A percentile compares a stretch with the other conserved stretches of the same genome.
Evolutionary conservation across 108 stramenopile species (phyloP).

Genomic region (Conticribra guillardii): DNA sequence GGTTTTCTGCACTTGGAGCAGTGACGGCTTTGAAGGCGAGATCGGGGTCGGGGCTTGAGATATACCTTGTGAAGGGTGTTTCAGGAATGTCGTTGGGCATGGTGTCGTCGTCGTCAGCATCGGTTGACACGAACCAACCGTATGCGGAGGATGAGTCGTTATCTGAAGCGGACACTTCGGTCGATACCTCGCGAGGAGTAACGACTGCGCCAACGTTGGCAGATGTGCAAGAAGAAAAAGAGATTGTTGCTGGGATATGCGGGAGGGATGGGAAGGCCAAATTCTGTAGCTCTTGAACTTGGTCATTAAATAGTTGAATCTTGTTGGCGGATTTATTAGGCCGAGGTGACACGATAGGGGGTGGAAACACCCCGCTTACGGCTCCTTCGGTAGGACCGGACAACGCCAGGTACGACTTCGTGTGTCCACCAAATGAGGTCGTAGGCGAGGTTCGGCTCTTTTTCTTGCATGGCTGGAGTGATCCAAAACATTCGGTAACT

Average conservation of each 20-base stretch:
- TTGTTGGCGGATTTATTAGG: slow-evolving; percentile 25
- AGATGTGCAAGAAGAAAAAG: slow-evolving; percentile 36
- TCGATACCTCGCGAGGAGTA: slow-evolving; percentile 11
- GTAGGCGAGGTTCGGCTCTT: slow-evolving; percentile 26
- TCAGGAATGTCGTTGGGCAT: neutral
- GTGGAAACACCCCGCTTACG: slow-evolving; percentile 1
- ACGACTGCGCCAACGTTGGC: slow-evolving; percentile 12
- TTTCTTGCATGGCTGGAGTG: slow-evolving; percentile 12
- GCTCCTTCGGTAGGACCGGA: slow-evolving; percentile 19
- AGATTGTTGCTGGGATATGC: slow-evolving; percentile 23
- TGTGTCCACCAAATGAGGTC: slow-evolving; percentile 18
- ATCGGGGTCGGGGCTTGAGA: slow-evolving; percentile 4
- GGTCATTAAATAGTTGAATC: slow-evolving; percentile 40
- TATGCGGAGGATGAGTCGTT: slow-evolving; percentile 27
- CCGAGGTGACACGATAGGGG: slow-evolving; percentile 42
- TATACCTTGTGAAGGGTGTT: slow-evolving; percentile 2
- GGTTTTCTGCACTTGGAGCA: slow-evolving; percentile 8
- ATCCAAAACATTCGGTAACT: slow-evolving; percentile 1
- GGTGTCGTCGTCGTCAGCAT: slow-evolving; percentile 20
- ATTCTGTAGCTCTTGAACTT: slow-evolving; percentile 37
- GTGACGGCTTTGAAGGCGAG: slow-evolving; percentile 24
- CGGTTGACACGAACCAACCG: slow-evolving; percentile 48
- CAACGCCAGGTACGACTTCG: slow-evolving; percentile 25
- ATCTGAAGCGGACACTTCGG: neutral
- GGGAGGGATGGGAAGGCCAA: slow-evolving; percentile 46